Base-by-base conservation (phyloP, 352 stramenopile genomes). In the Pythium folliculosum region DNA sequence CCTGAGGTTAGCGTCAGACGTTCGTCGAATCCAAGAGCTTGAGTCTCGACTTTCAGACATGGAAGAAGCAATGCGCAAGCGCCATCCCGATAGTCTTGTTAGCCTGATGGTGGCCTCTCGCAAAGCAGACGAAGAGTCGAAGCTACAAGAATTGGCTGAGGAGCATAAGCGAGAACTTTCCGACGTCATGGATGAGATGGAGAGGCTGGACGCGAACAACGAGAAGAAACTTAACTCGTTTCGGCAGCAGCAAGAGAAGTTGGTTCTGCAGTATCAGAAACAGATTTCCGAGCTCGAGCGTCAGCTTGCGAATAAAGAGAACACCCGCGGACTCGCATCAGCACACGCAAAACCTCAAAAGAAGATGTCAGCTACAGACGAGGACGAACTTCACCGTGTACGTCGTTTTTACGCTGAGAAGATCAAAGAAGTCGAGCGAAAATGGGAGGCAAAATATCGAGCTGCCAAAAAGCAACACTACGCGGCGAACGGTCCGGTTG, bases 201-300 rank as follows among this genome's bases (percentile, higher is more conserved):
- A 89, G 30, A 58, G 75, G 52, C 50, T 78, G 16, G 75, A 66
- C n/a, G 62, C 77, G 27, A 23, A 67, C 7, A 81, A 82, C 52
- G 25, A 71, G 16, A 84, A 81, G 53, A 91, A 82, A 58, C 63
- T 94, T 17, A 73, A 75, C 19, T 81, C 77, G 22, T 94, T 93
- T 69, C 82, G 86, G 0, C 88, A 94, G 49, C 88, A 93, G 56
- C 86, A 94, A 58, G 84, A 96, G 43, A 88, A 83, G 27, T 59
- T 96, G 4, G 62, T 95, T 12, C 58, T 85, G 47, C 82, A 94
- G 22, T 91, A 89, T 49, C 77, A 88, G 50, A 82, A 81, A 9
- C 88, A 80, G 40, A 78, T 90, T 13, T 72, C 73, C 16, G 79
- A 88, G 9, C 76, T 81, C 44, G 83, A 83, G 16, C 66, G 86